Evolutionary conservation across 2,329 filamentous ascomycete genomes (phyloP), one percentile per base, ranked within the genome.

Genomic region (Phialocephala subalpina): DNA sequence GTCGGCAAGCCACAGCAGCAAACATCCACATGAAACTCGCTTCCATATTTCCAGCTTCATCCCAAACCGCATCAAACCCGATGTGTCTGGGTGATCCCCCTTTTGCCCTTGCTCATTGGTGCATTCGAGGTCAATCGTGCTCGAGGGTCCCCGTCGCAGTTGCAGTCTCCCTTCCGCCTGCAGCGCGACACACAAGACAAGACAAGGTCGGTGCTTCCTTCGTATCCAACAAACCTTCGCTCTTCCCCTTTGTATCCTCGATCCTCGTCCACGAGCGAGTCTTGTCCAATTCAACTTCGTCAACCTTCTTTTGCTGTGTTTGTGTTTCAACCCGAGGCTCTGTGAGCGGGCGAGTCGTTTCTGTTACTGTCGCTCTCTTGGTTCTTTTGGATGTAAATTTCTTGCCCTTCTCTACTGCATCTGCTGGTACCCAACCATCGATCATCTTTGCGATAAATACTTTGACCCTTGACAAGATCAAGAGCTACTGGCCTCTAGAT

Each of bases 361-460:
- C 55, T 42, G 56, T 68, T 69, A 63, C 60, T 57, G 29, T 71
- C 67, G 58, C 62, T 72, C 70, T 73, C 65, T 74, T 73, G 70
- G 72, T 65, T 65, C 57, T 57, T 38, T 57, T 38, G 20, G 29
- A 36, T 57, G 55, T 16, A 29, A 20, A 18, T 57, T 38, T 12
- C 29, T 57, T 35, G 60, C 60, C 62, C 45, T 70, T 49, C 47
- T 59, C 52, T 62, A 61, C 56, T 52, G 59, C 63, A 38, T 65
- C 67, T 65, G 45, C 63, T 60, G 59, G 59, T 25, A 57, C 29
- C 55, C 52, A 57, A 64, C 47, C 38, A 58, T 49, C 56, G 33
- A 58, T 25, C 55, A 59, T 25, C 57, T 47, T 8, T 55, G 52
- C 29, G 8, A 27, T 16, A 53, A 42, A 52, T 40, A 64, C 66